A percentile compares a stretch with the other conserved stretches of the same genome.
Conservation (phyloP, 345 rosid genomes). For the Sisymbrium altissimum region DNA sequence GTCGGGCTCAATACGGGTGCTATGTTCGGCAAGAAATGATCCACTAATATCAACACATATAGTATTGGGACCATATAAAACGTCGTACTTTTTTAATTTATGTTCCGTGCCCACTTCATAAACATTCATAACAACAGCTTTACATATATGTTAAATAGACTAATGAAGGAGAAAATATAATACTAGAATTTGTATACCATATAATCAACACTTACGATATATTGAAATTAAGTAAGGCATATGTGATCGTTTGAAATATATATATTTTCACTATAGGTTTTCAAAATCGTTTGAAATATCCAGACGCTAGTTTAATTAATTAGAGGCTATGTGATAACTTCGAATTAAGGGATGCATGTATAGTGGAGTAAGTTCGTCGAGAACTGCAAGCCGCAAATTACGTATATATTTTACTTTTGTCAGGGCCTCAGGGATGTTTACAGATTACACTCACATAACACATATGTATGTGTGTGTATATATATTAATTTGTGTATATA, state of each 20-base stretch:
- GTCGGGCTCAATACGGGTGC: background rate
- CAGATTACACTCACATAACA: too few relatives aligned
- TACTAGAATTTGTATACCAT: background rate
- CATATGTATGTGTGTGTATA: too few relatives aligned
- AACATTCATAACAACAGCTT: background rate
- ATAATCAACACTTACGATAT: background rate
- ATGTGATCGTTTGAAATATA: background rate
- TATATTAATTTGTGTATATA: too few relatives aligned
- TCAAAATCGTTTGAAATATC: background rate
- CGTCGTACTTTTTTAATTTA: background rate
- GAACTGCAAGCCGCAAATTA: slow-evolving; percentile 18
- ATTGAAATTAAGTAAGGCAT: background rate
- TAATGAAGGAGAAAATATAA: background rate
- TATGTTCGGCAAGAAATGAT: slow-evolving; percentile 9
- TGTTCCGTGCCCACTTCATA: background rate
- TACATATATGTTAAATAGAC: background rate
- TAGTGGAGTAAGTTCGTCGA: slow-evolving; percentile 20
- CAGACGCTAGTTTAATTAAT: background rate
- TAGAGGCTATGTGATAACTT: background rate
- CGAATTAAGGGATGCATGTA: background rate
- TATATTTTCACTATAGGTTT: too few relatives aligned
- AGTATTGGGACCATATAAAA: slow-evolving; percentile 8
- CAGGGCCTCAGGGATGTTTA: too few relatives aligned
- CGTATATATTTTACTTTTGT: background rate
- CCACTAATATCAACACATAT: slow-evolving; percentile 2